phyloP scores from a whole-genome alignment of 208 protist species.

The Acanthamoeba castellanii region DNA sequence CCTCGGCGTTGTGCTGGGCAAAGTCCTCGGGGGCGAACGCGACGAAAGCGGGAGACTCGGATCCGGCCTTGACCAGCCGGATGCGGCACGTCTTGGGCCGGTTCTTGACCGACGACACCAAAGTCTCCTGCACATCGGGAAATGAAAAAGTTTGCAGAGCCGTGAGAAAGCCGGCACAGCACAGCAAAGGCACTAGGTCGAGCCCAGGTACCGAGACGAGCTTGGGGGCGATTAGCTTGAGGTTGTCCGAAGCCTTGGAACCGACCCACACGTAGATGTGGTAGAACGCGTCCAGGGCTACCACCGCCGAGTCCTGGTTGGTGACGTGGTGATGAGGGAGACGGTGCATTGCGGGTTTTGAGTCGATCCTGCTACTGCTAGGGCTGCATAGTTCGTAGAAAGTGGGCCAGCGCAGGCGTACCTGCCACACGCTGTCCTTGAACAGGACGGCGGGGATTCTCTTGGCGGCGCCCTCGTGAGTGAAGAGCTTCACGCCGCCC shows the following conservation, averaged over 20 bases:
- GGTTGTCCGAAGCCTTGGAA: neutral
- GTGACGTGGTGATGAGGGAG: neutral
- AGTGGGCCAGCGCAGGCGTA: neutral
- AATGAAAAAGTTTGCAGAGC: too few relatives aligned
- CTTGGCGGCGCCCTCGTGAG: neutral
- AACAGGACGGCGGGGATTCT: neutral
- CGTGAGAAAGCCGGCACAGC: neutral
- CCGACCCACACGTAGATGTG: constrained; percentile 10
- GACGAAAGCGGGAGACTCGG: neutral
- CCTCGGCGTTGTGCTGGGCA: neutral
- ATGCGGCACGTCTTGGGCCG: constrained; percentile 31
- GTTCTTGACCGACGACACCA: constrained; percentile 25
- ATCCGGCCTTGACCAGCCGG: neutral
- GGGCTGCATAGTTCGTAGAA: too few relatives aligned
- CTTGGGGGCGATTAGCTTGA: constrained; percentile 27
- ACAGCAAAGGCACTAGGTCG: neutral
- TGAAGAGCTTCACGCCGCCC: neutral
- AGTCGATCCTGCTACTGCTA: too few relatives aligned
- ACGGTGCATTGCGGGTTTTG: neutral
- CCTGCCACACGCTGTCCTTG: neutral
- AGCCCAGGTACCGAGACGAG: neutral
- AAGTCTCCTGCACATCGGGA: neutral
- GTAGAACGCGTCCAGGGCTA: neutral
- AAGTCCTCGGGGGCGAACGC: neutral
- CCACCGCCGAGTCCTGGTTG: neutral